phyloP scores from a whole-genome alignment of 1,284 basidiomycete species.

The Cerrena zonata region DNA sequence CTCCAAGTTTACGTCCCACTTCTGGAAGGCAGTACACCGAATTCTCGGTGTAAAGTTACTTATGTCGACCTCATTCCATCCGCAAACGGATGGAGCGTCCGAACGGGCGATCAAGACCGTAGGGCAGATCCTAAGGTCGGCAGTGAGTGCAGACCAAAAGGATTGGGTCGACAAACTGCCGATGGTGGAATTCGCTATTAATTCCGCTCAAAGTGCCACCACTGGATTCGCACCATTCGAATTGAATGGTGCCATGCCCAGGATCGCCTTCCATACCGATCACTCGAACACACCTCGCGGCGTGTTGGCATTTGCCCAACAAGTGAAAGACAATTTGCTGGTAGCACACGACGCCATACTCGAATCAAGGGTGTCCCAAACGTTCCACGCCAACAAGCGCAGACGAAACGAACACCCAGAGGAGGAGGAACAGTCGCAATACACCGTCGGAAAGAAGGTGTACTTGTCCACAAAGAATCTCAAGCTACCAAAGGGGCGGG shows the following conservation, averaged over 20 bases:
- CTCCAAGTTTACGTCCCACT: conserved; percentile 30
- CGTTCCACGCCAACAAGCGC: conserved; percentile 22
- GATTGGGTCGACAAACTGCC: conserved; percentile 29
- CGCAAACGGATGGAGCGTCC: no score
- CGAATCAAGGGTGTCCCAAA: conserved; percentile 18
- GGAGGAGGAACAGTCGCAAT: not conserved
- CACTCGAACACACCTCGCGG: conserved; percentile 15
- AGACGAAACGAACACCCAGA: conserved; percentile 12
- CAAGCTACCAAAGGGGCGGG: no score
- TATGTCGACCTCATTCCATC: no score
- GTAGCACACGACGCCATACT: conserved; percentile 28
- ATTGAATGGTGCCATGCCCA: conserved; percentile 29
- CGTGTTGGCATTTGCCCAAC: conserved; percentile 20
- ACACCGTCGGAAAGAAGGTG: conserved; percentile 21
- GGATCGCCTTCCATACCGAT: conserved; percentile 17
- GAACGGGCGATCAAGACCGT: not conserved
- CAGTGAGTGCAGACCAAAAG: conserved; percentile 25
- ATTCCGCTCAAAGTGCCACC: conserved; percentile 19
- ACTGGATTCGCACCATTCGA: conserved; percentile 15
- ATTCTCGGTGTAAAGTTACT: conserved; percentile 29
- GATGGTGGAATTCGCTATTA: no score
- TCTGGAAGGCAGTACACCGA: conserved; percentile 29
- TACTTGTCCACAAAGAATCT: conserved; percentile 34
- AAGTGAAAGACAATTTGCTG: no score
- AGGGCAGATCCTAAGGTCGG: conserved; percentile 11